Evolutionary conservation across 1,284 basidiomycete genomes (phyloP).

Genomic region (Chiua sp.): DNA sequence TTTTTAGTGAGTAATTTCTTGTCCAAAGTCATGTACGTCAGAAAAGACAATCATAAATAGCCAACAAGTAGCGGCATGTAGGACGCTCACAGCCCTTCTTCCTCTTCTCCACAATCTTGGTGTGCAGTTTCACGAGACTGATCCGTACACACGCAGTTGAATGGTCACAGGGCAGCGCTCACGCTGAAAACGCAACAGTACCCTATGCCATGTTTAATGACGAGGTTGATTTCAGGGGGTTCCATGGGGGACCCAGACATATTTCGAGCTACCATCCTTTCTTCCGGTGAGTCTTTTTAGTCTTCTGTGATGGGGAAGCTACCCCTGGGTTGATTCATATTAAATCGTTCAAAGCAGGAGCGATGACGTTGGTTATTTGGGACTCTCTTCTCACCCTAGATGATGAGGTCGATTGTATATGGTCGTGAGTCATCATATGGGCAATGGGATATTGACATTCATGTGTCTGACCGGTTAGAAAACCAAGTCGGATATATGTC

Average conservation of each 20-base stretch:
- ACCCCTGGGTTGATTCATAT: too few species aligned
- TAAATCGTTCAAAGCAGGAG: slow-evolving; percentile 8
- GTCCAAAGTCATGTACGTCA: not conserved
- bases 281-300: slow-evolving; percentile 17
- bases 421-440: slow-evolving; percentile 21
- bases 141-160: not conserved
- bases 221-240: slow-evolving; percentile 1
- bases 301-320: not conserved
- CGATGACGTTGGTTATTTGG: slow-evolving; percentile 19
- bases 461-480: slow-evolving; percentile 4
- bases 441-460: not conserved
- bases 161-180: not conserved
- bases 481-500: slow-evolving; percentile 7
- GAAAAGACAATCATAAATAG: not conserved
- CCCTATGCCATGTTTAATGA: slow-evolving; percentile 3
- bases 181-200: not conserved
- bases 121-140: not conserved
- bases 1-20: not conserved
- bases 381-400: slow-evolving; percentile 23
- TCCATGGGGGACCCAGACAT: not conserved
- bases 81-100: not conserved
- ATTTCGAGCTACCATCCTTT: slow-evolving; percentile 2
- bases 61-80: not conserved
- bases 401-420: slow-evolving; percentile 23
- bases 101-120: not conserved